Evolutionary conservation across 805 yeast species (phyloP).

Genomic region (Hanseniaspora opuntiae): DNA sequence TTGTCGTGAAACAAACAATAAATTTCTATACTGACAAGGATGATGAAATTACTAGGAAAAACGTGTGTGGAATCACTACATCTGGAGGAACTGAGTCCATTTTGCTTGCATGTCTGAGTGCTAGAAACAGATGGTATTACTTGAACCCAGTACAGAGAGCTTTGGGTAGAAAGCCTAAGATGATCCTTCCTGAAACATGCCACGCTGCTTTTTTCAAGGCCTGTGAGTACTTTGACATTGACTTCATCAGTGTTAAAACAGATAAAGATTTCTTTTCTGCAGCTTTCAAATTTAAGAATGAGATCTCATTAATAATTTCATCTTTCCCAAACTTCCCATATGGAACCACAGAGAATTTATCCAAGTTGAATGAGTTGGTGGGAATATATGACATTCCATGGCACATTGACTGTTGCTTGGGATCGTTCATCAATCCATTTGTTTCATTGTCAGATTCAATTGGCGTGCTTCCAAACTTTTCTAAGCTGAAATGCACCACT

Average conservation of each 20-base stretch:
- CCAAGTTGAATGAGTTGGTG: constrained; percentile 52
- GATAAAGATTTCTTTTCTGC: constrained; percentile 44
- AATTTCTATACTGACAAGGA: constrained; percentile 35
- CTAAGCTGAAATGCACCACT: constrained; percentile 28
- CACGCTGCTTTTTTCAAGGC: constrained; percentile 97
- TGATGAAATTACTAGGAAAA: not conserved
- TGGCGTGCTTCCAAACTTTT: constrained; percentile 51
- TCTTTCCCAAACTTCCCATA: constrained; percentile 97
- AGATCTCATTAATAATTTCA: constrained; percentile 63
- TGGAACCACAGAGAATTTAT: constrained; percentile 86
- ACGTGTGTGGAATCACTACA: constrained; percentile 63
- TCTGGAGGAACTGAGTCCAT: constrained; percentile 95
- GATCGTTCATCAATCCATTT: constrained; percentile 63
- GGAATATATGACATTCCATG: constrained; percentile 49
- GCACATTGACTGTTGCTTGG: constrained; percentile 92
- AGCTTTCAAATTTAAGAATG: constrained; percentile 48
- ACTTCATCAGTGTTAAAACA: constrained; percentile 47
- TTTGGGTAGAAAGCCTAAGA: constrained; percentile 64
- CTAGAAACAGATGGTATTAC: constrained; percentile 46
- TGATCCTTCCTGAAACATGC: constrained; percentile 75
- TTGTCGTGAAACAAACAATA: constrained; percentile 83
- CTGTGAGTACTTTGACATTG: constrained; percentile 75
- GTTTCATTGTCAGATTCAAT: constrained; percentile 59
- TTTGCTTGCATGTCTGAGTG: constrained; percentile 72
- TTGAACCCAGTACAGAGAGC: constrained; percentile 35